phyloP scores from a whole-genome alignment of 306 rosid species.

The Cicer chorassanicum region DNA sequence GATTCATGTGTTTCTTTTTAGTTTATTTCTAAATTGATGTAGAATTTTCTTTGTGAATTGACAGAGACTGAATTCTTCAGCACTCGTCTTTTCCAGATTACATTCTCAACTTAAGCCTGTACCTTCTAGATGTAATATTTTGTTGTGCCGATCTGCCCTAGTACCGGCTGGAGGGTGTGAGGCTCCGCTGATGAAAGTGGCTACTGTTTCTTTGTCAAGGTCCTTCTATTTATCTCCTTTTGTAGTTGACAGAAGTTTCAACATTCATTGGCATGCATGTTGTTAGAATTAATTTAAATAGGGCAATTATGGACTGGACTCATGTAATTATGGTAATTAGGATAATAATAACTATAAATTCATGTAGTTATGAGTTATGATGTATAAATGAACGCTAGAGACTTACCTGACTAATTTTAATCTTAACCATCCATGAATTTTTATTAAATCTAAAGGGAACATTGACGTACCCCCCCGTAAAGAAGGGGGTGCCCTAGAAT shows the following conservation, averaged over 20 bases:
- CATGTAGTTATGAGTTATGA: not conserved
- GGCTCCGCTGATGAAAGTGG: slow-evolving; percentile 59
- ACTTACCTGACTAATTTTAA: no score
- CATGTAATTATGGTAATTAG: not conserved
- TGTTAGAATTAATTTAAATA: not conserved
- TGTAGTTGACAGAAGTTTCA: slow-evolving; percentile 3
- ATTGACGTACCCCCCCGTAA: no score
- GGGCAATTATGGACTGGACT: not conserved
- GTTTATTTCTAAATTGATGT: slow-evolving; percentile 31
- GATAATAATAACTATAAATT: not conserved
- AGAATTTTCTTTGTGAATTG: slow-evolving; percentile 46
- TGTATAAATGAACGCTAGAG: not conserved
- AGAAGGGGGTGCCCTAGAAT: no score
- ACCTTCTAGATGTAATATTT: slow-evolving; percentile 60
- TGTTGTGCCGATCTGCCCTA: slow-evolving; percentile 63
- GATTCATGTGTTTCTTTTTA: slow-evolving; percentile 30
- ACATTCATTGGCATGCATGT: slow-evolving; percentile 24
- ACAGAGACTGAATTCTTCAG: slow-evolving; percentile 61
- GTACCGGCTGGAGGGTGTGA: slow-evolving; percentile 71
- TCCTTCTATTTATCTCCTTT: slow-evolving; percentile 40
- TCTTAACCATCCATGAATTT: no score
- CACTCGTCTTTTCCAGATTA: slow-evolving; percentile 54
- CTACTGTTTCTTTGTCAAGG: slow-evolving; percentile 73
- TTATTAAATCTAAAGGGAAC: no score
- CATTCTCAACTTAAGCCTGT: slow-evolving; percentile 55